A percentile compares a stretch with the other conserved stretches of the same genome.
phyloP scores from a whole-genome alignment of 2,329 filamentous ascomycete species.

The Bisporella sp. region DNA sequence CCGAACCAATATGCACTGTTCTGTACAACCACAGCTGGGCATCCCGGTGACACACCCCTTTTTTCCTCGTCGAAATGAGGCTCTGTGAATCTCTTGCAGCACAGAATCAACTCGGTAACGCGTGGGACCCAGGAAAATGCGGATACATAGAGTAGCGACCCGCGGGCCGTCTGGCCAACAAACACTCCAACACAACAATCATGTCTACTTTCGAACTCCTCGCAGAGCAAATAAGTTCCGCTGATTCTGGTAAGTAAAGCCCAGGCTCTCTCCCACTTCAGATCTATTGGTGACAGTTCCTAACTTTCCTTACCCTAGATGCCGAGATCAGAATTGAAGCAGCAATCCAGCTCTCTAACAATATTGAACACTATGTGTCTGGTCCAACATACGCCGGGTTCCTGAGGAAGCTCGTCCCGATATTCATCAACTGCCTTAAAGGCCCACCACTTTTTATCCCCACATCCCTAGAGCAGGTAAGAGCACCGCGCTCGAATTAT shows the following conservation, averaged over 20 bases:
- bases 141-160: no score
- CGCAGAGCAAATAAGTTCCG: no score
- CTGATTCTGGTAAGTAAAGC: not conserved
- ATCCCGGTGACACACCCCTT: no score
- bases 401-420: constrained; percentile 79
- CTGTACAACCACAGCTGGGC: no score
- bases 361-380: constrained; percentile 78
- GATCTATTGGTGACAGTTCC: constrained; percentile 1
- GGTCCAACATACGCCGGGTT: constrained; percentile 73
- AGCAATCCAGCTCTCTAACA: constrained; percentile 82
- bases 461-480: constrained; percentile 80
- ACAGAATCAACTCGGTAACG: no score
- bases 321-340: constrained; percentile 73
- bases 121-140: no score
- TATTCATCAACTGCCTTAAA: constrained; percentile 78
- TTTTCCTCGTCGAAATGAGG: no score
- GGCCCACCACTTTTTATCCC: constrained; percentile 87
- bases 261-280: not conserved
- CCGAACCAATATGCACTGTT: no score
- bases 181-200: no score
- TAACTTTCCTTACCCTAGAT: constrained; percentile 47
- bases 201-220: not conserved
- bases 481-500: constrained; percentile 18
- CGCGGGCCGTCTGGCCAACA: no score
- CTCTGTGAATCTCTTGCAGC: no score